A percentile compares a stretch with the other conserved stretches of the same genome.
These are phyloP conservation scores for Suhomyces terraborum DNA, from an alignment of 1,139 yeast genomes.

Conservation along the genomic window DNA sequence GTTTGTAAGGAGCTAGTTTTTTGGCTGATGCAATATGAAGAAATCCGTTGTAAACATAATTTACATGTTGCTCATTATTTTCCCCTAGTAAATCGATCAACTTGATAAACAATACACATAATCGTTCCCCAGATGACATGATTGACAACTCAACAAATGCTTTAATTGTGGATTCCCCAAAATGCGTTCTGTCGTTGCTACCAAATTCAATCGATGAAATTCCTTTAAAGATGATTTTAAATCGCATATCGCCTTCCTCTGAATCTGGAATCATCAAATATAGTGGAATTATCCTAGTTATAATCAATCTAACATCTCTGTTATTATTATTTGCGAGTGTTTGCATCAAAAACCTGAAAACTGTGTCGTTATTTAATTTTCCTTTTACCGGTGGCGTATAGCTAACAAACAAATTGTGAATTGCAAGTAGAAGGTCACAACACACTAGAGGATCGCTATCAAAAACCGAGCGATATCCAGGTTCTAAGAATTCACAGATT, in stretches of 20 bases:
- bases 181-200: conserved; percentile 30
- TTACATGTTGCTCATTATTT: conserved; percentile 59
- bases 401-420: conserved; percentile 54
- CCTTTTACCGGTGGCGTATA: conserved; percentile 14
- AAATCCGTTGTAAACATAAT: conserved; percentile 63
- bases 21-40: conserved; percentile 48
- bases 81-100: conserved; percentile 64
- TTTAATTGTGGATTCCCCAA: conserved; percentile 64
- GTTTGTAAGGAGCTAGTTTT: conserved; percentile 61
- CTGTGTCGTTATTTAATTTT: conserved; percentile 21
- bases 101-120: conserved; percentile 60
- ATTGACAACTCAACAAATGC: conserved; percentile 64
- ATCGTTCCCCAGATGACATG: conserved; percentile 60
- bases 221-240: conserved; percentile 37
- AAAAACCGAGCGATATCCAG: conserved; percentile 11
- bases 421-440: conserved; percentile 46
- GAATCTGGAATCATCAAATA: conserved; percentile 40
- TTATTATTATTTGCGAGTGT: conserved; percentile 31
- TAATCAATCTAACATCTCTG: conserved; percentile 55
- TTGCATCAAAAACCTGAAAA: conserved; percentile 27
- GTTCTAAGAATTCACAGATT: conserved; percentile 22
- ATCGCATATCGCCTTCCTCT: conserved; percentile 35
- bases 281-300: conserved; percentile 50
- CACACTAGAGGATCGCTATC: conserved; percentile 29
- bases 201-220: conserved; percentile 41